Evolutionary conservation across 1,284 basidiomycete genomes (phyloP), one percentile per base, ranked within the genome.

Genomic region (Fistulina hepatica): DNA sequence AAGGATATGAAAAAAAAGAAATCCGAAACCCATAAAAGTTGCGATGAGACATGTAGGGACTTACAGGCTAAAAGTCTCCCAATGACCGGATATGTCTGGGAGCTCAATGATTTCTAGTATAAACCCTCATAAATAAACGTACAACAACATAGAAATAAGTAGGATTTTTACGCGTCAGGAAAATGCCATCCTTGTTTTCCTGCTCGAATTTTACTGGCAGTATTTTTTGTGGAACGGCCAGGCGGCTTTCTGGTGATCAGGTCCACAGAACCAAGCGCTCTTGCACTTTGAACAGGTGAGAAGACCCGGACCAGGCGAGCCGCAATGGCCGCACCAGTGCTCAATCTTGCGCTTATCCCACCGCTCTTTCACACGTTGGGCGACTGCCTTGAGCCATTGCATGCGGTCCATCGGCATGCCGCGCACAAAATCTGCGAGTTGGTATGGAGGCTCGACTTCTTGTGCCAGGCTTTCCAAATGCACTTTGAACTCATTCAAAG

Each of bases 251-350:
- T 54, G 54, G 37, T 57, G 56, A 4, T 47, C 52, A 9, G 21
- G 31, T 20, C 51, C 41, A 41, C 56, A 58, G 23, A 56, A 57
- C 19, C 41, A 45, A 3, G 47, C 50, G 13, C 44, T 25, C 21
- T 42, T 40, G 39, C 56, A 59, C 11, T 31, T 41, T 6, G 47
- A 36, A 35, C 57, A 59, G 24, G 44, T 45, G 34, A 45, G 40
- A 23, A 51, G 37, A 2, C 35, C 42, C 13, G 21, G 21, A 2
- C 44, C 47, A 20, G 55, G 54, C 5, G 46, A 47, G 15, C 55
- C 57, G 30, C 55, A 58, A 39, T 58, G 54, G 5, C 51, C 54
- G 38, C 56, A 59, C 54, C 55, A 59, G 11, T 39, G 43, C 7
- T 48, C 46, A 2, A 34, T 44, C 3, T 41, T 33, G 19, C 55